Evolutionary conservation across 768 basidiomycete species (phyloP).

Genomic region (Paxillus ammoniavirescens): DNA sequence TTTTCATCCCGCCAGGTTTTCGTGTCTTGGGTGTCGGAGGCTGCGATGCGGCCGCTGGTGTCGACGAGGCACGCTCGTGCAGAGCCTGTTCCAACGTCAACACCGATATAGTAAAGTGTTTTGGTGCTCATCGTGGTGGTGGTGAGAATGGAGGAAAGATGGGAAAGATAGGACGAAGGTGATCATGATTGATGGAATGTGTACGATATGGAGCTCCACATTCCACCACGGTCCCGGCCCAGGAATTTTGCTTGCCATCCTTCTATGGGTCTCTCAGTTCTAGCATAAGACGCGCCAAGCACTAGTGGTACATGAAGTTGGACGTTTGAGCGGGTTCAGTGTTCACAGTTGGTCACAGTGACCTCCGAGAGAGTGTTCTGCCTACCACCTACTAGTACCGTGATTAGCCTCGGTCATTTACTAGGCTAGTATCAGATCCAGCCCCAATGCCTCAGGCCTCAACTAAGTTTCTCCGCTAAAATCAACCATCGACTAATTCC

Average conservation of each 20-base stretch:
- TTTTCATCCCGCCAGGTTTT: slow-evolving; percentile 78
- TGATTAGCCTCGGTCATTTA: not conserved
- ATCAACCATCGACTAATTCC: not conserved
- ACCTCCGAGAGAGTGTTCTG: not conserved
- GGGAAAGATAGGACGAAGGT: not conserved
- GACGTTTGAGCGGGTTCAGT: too few relatives aligned
- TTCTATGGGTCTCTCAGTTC: not conserved
- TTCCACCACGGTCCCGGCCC: not conserved
- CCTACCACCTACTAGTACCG: too few relatives aligned
- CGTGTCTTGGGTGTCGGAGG: slow-evolving; percentile 81
- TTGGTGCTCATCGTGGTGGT: slow-evolving; percentile 33
- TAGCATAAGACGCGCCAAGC: not conserved
- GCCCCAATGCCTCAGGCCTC: too few relatives aligned
- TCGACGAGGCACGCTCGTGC: slow-evolving; percentile 83
- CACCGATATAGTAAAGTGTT: slow-evolving; percentile 59
- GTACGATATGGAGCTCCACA: slow-evolving; percentile 15
- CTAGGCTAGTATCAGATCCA: not conserved
- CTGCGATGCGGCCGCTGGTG: slow-evolving; percentile 63
- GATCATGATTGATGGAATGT: not conserved
- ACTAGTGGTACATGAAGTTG: not conserved
- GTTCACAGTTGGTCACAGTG: not conserved
- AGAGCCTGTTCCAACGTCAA: slow-evolving; percentile 93
- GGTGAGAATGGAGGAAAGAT: not conserved
- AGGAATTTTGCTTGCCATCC: not conserved
- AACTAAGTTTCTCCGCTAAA: not conserved